Base-by-base conservation (phyloP, 1,284 basidiomycete species). In the Cerioporus squamosus region DNA sequence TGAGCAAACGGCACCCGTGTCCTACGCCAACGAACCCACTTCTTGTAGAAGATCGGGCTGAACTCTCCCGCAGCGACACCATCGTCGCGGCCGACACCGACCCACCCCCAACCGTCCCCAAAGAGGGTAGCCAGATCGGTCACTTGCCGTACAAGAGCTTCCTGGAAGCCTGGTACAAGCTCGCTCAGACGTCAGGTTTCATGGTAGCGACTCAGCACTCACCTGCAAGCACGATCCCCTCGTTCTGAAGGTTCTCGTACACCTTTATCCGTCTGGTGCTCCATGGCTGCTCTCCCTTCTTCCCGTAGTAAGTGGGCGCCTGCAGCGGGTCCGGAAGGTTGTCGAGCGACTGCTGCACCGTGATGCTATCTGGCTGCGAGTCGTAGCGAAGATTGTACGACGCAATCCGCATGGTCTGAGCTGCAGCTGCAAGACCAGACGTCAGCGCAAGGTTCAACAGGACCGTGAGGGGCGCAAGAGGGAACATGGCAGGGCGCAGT, bases 1-100 rank as follows among this genome's bases (percentile, higher is more conserved):
- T 33, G 18, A 15, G 40, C 15, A 15, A n/a, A 10, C 40, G 15
- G n/a, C 40, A 22, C 4, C n/a, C n/a, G 15, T 8, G 5, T 18
- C n/a, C 20, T 18, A 29, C 43, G 31, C 14, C 39, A 20, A 42
- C 10, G 33, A 17, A 44, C 77, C 20, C 61, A 83, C 79, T 74
- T 80, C 63, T 83, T 80, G 71, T 78, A 90, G 70, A 88, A 89
- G 57, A 89, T 82, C 0, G 87, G 84, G 60, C 80, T 81, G 70
- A 84, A 88, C 69, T 89, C 87, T 39, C 87, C 87, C 1, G 74
- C 78, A 24, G 73, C 60, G 12, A 73, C 71, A 2, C 87, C 87
- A 66, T 89, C 85, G 54, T 87, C 81, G 29, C 87, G 77, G 0
- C 87, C 87, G 0, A 87, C 84, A 1, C 87, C 87, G 29, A 86